Evolutionary conservation across 2,329 filamentous ascomycete species (phyloP).

Genomic region (Rhexocercosporidium sp.): DNA sequence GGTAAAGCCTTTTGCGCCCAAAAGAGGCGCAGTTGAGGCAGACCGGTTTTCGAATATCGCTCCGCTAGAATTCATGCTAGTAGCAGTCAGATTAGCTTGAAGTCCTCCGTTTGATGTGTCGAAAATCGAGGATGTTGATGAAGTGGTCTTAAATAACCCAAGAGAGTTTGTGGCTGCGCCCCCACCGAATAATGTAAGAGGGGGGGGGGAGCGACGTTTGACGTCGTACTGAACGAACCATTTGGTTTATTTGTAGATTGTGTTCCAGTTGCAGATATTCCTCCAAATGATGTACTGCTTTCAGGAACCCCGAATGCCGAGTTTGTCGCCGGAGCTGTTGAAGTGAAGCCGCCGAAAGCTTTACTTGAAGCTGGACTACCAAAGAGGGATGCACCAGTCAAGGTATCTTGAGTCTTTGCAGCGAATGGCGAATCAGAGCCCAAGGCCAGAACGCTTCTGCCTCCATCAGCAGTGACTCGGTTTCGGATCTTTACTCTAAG

Average conservation of each 20-base stretch:
- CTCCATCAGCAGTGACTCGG: conserved; percentile 51
- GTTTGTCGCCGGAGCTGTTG: not conserved
- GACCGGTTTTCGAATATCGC: not conserved
- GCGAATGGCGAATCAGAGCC: not conserved
- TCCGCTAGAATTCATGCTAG: not conserved
- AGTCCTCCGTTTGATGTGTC: not conserved
- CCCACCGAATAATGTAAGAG: not conserved
- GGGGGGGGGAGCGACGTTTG: not conserved
- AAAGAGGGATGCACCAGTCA: not conserved
- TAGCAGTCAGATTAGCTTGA: not conserved
- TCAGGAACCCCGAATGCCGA: not conserved
- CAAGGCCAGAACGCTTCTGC: conserved; percentile 45
- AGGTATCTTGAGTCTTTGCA: not conserved
- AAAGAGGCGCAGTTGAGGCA: not conserved
- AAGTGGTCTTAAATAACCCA: not conserved
- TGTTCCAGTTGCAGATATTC: not conserved
- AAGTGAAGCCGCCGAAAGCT: not conserved
- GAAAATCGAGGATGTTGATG: not conserved
- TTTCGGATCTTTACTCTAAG: conserved; percentile 47
- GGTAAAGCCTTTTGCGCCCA: not conserved
- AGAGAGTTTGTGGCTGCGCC: not conserved
- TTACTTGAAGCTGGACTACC: not conserved
- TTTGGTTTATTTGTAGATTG: not conserved
- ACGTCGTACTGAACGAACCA: not conserved
- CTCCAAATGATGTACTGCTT: not conserved